Base-by-base conservation (phyloP, 1,139 yeast genomes). In the Geotrichum europaeum region DNA sequence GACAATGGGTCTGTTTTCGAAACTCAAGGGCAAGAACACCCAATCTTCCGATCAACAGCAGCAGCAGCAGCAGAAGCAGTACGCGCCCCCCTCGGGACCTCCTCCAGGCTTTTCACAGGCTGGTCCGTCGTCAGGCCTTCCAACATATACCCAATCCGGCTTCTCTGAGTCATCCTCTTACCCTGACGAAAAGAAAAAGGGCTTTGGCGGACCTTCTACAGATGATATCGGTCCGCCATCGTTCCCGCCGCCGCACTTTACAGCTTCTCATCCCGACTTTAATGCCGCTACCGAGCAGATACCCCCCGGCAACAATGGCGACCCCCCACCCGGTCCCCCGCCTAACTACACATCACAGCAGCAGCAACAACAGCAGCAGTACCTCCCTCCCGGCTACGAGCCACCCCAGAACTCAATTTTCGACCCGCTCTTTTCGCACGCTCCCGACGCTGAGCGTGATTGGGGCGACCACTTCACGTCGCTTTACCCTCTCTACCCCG, bases 371-470 rank as follows among this genome's bases (percentile, higher is more conserved):
- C 57, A 36, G 49, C 53, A 43, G 55, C 58, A 30, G 49, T 59
- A 56, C 51, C 36, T 32, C 22, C 58, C 60, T 30, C 57, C 61
- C 13, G 56, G 56, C 12, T 65, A 65, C 51, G 63, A 63, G 12
- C 68, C 66, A 4, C 67, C 68, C 7, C 55, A 60, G 15, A 51
- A 56, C 12, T 53, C 62, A 32, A 65, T 63, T 36, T 59, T 63
- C 45, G 62, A 62, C 20, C 58, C 67, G n/a, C 55, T 67, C 43
- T 64, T 60, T 40, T 66, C 70, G 4, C 61, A 63, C 24, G 68
- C 70, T 2, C 54, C 63, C 6, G 66, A 65, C 50, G 66, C 64
- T 24, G 70, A 68, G 53, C 58, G 68, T 10, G 66, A 66, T 34
- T 53, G 62, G 62, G 70, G 68, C 4, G 68, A 67, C 55, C 52